phyloP scores from a whole-genome alignment of 192 early-diverging fungal species.

The Coemansia guatemalensis region DNA sequence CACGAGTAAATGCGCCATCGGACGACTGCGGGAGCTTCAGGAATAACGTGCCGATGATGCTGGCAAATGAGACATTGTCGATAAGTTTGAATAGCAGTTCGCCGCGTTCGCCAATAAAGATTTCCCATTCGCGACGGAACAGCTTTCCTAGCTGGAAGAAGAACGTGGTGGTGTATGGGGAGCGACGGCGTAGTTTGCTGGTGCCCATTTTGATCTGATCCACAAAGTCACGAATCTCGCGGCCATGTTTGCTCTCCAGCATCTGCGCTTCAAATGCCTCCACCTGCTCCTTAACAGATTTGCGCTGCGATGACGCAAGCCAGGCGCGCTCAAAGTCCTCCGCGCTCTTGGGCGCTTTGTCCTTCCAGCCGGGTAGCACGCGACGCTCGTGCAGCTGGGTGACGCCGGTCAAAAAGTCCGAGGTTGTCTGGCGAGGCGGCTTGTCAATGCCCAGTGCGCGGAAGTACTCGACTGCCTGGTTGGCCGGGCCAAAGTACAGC shows the following conservation, averaged over 20 bases:
- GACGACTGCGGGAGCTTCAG: constrained; percentile 57
- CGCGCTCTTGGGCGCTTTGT: constrained; percentile 55
- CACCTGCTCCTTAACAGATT: constrained; percentile 41
- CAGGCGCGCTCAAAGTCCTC: constrained; percentile 65
- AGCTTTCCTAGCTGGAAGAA: constrained; percentile 57
- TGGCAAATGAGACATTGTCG: constrained; percentile 63
- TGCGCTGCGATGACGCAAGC: constrained; percentile 47
- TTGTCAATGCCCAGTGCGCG: constrained; percentile 53
- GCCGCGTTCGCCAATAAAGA: constrained; percentile 59
- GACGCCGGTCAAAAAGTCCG: constrained; percentile 67
- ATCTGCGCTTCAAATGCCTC: constrained; percentile 49
- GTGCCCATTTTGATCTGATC: constrained; percentile 57
- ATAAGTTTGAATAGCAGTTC: constrained; percentile 58
- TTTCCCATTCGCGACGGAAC: constrained; percentile 63
- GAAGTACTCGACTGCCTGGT: constrained; percentile 54
- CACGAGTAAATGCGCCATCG: constrained; percentile 74
- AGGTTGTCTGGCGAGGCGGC: constrained; percentile 56
- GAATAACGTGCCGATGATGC: constrained; percentile 73
- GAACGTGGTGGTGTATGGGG: constrained; percentile 67
- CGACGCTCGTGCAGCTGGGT: constrained; percentile 61
- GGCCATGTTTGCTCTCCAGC: constrained; percentile 29
- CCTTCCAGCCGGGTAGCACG: constrained; percentile 57
- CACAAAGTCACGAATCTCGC: constrained; percentile 53
- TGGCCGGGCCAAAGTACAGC: constrained; percentile 59
- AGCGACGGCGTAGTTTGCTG: constrained; percentile 49